These are phyloP conservation scores for Ananas comosus DNA, from an alignment of 176 grass and related monocot species.

Conservation along the genomic window DNA sequence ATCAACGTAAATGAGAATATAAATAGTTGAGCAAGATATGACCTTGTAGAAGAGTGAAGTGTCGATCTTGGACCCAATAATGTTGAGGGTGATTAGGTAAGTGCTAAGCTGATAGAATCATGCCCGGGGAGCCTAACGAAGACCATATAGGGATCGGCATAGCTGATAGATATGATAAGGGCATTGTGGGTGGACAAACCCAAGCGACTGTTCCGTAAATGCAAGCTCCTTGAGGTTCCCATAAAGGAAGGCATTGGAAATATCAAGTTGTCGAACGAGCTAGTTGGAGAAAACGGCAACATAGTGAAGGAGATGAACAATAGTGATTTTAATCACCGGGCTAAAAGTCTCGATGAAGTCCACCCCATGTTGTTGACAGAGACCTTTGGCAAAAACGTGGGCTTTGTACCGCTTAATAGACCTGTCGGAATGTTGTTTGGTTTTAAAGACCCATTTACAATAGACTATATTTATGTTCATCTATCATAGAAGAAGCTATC, in stretches of 20 bases:
- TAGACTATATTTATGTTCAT: too few relatives aligned
- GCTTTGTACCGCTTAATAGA: neutral
- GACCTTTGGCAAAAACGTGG: neutral
- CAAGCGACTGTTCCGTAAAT: neutral
- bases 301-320: neutral
- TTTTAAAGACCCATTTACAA: neutral
- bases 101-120: neutral
- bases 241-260: neutral
- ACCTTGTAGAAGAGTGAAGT: neutral
- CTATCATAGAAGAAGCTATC: too few relatives aligned
- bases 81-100: neutral
- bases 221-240: neutral
- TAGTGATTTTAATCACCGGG: neutral
- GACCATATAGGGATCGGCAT: neutral
- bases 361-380: neutral
- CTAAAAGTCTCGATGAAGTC: neutral
- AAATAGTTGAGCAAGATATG: neutral
- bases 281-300: neutral
- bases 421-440: neutral
- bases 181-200: neutral
- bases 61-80: neutral
- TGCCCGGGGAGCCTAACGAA: neutral
- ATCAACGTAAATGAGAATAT: too few relatives aligned
- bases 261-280: neutral
- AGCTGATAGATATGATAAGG: neutral